These are phyloP conservation scores for Ceratocystis albifundus DNA, from an alignment of 2,329 filamentous ascomycete species.

Conservation along the genomic window DNA sequence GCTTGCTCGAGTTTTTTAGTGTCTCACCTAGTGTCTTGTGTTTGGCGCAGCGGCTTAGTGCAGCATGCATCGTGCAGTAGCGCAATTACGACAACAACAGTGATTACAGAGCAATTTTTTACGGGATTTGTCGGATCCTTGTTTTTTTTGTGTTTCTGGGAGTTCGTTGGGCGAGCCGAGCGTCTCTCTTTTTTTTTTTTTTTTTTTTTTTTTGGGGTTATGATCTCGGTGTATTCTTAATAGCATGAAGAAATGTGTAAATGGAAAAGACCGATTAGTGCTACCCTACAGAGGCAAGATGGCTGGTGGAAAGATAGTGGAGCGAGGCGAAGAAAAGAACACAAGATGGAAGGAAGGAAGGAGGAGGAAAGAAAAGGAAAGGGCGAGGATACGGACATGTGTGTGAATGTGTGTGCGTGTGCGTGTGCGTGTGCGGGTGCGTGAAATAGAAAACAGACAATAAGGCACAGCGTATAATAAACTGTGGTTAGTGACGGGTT, in stretches of 20 bases:
- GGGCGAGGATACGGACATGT: not conserved
- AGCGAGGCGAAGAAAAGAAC: not conserved
- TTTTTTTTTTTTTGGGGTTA: too few species aligned
- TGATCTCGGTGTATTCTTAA: constrained; percentile 1
- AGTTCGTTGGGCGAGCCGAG: constrained; percentile 8
- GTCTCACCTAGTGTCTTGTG: not conserved
- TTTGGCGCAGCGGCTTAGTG: not conserved
- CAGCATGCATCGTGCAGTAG: not conserved
- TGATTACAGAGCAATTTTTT: not conserved
- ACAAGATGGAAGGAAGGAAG: not conserved
- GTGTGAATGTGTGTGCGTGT: not conserved
- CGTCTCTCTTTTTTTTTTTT: not conserved
- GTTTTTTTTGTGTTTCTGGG: not conserved
- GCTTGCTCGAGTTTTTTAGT: not conserved
- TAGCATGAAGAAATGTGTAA: not conserved
- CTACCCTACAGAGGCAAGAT: not conserved
- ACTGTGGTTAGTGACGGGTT: not conserved
- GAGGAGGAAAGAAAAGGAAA: not conserved
- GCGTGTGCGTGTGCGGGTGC: not conserved
- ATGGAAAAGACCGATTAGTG: not conserved
- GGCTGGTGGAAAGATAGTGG: not conserved
- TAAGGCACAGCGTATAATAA: not conserved
- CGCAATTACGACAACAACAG: not conserved
- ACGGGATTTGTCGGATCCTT: constrained; percentile 8
- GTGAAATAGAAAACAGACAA: not conserved